Evolutionary conservation across 2,329 filamentous ascomycete species (phyloP), one percentile per base, ranked within the genome.

Genomic region (Tolypocladium endophyticum): DNA sequence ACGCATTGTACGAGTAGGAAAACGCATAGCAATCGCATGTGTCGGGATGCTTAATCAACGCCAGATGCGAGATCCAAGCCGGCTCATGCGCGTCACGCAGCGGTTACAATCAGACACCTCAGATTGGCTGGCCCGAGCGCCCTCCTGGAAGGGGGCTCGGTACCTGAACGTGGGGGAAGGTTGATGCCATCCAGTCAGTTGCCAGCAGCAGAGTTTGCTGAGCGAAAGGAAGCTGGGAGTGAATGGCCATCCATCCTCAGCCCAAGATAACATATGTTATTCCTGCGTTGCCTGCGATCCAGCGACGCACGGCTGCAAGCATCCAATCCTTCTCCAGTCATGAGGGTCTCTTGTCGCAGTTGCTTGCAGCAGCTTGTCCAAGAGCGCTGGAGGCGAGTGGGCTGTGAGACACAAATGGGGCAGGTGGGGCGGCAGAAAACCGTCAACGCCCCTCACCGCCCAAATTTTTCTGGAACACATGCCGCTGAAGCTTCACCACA

Each of bases 391-490:
- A 23, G 30, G 14, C 12, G 3, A 50, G 41, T 25, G 12, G 25
- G 45, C 39, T 6, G 1, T 1, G 36, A 1, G 36, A 38, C 54
- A 25, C 36, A 50, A 9, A 43, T 43, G 2, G 28, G 12, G 11
- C 35, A 35, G 43, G 62, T 61, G 63, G 60, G 59, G 61, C 59
- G 66, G 63, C 64, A 66, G 63, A 67, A 68, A 65, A 45, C 35
- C 38, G 33, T 38, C 39, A 25, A 12, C 57, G 18, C 35, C 20
- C 55, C 56, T 67, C 66, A 68, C 66, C 66, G 66, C 66, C 66
- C 61, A 66, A 67, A 65, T 65, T 67, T 68, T 68, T 64, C 55
- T 52, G 55, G 30, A 50, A 59, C 62, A 54, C 62, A 58, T 60
- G 58, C 41, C 45, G 38, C 14, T 33, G 23, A 50, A 58, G 61